Evolutionary conservation across 169 alveolate species (phyloP).

Genomic region (Cryptosporidium xiaoi): DNA sequence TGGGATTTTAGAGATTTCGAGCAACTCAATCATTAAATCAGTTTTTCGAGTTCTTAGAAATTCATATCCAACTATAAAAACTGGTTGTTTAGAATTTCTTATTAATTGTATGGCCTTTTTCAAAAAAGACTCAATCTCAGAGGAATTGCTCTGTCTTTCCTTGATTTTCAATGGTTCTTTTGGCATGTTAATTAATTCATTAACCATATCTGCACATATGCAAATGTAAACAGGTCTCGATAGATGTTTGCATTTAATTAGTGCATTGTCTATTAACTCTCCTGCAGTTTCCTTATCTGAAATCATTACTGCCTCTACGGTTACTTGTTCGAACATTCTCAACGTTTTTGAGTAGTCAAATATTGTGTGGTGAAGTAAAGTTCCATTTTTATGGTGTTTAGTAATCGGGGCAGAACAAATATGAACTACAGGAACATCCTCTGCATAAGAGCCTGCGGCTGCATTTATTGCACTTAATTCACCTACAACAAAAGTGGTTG

Average conservation of each 20-base stretch:
- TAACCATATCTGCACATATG: conserved; percentile 75
- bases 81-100: conserved; percentile 70
- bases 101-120: conserved; percentile 34
- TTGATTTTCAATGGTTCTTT: conserved; percentile 21
- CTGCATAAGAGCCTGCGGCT: conserved; percentile 79
- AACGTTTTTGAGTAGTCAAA: conserved; percentile 75
- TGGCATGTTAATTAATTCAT: conserved; percentile 52
- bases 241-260: conserved; percentile 61
- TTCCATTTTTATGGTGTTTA: conserved; percentile 50
- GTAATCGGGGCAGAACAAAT: conserved; percentile 77
- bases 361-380: conserved; percentile 79
- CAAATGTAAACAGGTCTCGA: conserved; percentile 78
- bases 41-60: conserved; percentile 19
- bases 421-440: conserved; percentile 78
- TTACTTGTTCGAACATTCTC: conserved; percentile 75
- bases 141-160: conserved; percentile 4
- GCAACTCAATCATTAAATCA: conserved; percentile 53
- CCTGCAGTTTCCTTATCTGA: conserved; percentile 71
- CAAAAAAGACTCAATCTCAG: conserved; percentile 24
- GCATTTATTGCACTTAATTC: conserved; percentile 80
- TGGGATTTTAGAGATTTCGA: conserved; percentile 75
- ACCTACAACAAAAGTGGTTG: conserved; percentile 80
- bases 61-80: conserved; percentile 76
- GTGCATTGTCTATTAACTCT: conserved; percentile 53
- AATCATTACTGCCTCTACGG: conserved; percentile 70